Evolutionary conservation across 352 stramenopile genomes (phyloP).

Genomic region (Phytopythium cucurbitacearum): DNA sequence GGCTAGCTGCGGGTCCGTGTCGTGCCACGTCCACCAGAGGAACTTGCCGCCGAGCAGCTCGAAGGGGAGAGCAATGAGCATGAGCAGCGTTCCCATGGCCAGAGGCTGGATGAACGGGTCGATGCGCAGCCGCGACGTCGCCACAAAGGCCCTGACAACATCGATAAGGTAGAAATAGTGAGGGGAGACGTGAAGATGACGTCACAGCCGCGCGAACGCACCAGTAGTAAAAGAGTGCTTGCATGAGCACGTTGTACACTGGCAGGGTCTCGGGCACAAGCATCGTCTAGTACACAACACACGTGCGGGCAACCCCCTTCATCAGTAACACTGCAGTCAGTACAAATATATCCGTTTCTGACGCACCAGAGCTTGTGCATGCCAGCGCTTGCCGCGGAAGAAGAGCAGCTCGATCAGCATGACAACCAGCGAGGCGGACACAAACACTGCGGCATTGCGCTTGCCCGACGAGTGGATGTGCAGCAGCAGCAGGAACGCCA

Average conservation of each 20-base stretch:
- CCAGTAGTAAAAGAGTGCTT: slow-evolving; percentile 80
- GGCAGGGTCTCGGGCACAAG: slow-evolving; percentile 46
- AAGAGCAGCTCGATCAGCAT: slow-evolving; percentile 60
- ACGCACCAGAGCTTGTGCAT: slow-evolving; percentile 56
- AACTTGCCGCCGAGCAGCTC: slow-evolving; percentile 79
- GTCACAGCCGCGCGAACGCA: slow-evolving; percentile 16
- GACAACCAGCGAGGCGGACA: slow-evolving; percentile 42
- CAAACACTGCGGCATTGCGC: slow-evolving; percentile 63
- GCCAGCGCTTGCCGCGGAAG: slow-evolving; percentile 60
- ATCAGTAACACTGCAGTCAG: neutral
- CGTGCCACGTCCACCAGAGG: slow-evolving; percentile 84
- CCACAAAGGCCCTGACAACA: slow-evolving; percentile 58
- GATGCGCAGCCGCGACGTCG: slow-evolving; percentile 59
- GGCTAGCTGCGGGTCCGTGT: slow-evolving; percentile 64
- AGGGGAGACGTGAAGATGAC: neutral
- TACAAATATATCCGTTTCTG: neutral
- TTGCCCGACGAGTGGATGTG: slow-evolving; percentile 76
- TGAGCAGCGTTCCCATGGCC: slow-evolving; percentile 50
- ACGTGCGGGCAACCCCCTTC: neutral
- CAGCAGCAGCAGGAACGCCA: slow-evolving; percentile 62
- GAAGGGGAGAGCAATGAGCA: slow-evolving; percentile 61
- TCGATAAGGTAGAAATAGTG: neutral
- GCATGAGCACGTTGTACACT: slow-evolving; percentile 59
- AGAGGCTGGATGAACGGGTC: slow-evolving; percentile 71
- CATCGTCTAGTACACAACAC: slow-evolving; percentile 29